Evolutionary conservation across 495 filamentous ascomycete species (phyloP).

Genomic region (Hyaloscypha hepaticicola): DNA sequence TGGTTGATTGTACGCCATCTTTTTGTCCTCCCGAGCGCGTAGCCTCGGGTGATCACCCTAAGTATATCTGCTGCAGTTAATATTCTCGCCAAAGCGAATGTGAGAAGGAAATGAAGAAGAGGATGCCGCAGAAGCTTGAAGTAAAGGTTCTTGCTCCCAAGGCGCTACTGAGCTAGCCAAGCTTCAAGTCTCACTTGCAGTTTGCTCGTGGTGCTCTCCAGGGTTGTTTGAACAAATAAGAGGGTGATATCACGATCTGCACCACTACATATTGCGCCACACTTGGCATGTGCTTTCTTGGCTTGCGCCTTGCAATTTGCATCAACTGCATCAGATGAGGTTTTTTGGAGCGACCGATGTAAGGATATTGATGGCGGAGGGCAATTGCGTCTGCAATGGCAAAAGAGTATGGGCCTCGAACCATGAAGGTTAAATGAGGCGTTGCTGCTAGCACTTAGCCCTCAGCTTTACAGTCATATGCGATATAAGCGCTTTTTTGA

Average conservation of each 20-base stretch:
- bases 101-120: neutral
- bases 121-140: neutral
- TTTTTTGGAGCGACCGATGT: neutral
- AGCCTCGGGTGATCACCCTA: neutral
- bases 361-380: neutral
- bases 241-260: neutral
- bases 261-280: neutral
- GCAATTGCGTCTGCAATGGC: neutral
- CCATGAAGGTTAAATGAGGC: neutral
- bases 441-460: neutral
- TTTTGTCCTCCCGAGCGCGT: neutral
- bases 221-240: no score
- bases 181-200: neutral
- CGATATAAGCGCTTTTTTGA: no score
- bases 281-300: neutral
- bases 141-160: neutral
- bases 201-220: neutral
- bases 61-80: neutral
- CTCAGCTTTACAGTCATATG: no score
- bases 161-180: neutral
- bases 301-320: neutral
- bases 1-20: constrained; percentile 23
- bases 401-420: neutral
- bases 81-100: neutral
- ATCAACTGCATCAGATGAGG: neutral